Evolutionary conservation across 305 asterid genomes (phyloP).

Genomic region (Rubia occidens): DNA sequence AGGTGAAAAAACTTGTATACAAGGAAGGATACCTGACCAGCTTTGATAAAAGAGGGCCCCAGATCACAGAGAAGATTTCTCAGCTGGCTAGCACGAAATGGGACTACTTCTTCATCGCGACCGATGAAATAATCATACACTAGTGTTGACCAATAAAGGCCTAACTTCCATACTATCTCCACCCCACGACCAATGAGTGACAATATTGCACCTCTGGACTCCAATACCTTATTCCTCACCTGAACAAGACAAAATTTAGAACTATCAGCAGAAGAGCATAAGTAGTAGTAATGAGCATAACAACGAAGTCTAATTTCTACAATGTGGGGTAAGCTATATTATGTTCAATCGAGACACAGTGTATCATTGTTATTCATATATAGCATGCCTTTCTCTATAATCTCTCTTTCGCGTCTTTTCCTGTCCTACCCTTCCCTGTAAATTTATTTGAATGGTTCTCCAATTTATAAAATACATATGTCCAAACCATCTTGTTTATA

Average conservation of each 20-base stretch:
- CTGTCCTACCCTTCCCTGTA: too few relatives aligned
- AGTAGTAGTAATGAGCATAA: neutral
- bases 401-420: too few relatives aligned
- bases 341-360: neutral
- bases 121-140: slow-evolving; percentile 76
- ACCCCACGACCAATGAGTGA: slow-evolving; percentile 84
- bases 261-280: slow-evolving; percentile 7
- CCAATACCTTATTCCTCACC: slow-evolving; percentile 87
- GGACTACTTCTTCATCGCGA: slow-evolving; percentile 96
- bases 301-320: neutral
- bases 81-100: slow-evolving; percentile 93
- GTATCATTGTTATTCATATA: neutral
- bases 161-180: slow-evolving; percentile 91
- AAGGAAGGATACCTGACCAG: slow-evolving; percentile 64
- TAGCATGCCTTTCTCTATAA: too few relatives aligned
- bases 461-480: too few relatives aligned
- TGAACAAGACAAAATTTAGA: slow-evolving; percentile 15
- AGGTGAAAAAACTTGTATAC: neutral
- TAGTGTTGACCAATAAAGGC: slow-evolving; percentile 78
- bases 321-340: neutral
- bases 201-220: slow-evolving; percentile 73
- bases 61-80: slow-evolving; percentile 85
- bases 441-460: too few relatives aligned
- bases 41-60: slow-evolving; percentile 98
- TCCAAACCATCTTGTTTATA: too few relatives aligned